Conservation (phyloP, 2,329 filamentous ascomycete species). For the Trichoderma polysporum region DNA sequence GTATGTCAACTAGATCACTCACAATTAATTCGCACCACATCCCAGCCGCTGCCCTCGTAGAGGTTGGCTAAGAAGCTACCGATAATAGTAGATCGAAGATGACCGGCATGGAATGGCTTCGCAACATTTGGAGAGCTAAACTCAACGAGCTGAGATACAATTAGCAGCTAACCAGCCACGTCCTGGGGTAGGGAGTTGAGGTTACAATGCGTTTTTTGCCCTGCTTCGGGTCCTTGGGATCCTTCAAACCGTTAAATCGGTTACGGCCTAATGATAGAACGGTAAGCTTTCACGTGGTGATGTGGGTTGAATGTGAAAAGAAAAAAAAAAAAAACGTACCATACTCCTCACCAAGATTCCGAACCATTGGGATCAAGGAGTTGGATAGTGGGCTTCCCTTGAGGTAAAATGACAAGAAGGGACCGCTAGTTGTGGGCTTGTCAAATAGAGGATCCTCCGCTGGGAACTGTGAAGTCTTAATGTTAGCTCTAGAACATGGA, state of each 20-base stretch:
- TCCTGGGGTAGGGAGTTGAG: not conserved
- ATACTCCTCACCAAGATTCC: constrained; percentile 57
- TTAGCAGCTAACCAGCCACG: not conserved
- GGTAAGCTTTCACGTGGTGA: not conserved
- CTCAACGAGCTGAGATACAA: constrained; percentile 58
- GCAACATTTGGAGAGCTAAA: constrained; percentile 87
- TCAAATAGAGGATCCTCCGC: constrained; percentile 72
- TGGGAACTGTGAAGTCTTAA: constrained; percentile 56
- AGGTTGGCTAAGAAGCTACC: constrained; percentile 74
- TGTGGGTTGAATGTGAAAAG: not conserved
- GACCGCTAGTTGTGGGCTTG: constrained; percentile 64
- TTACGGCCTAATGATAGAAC: constrained; percentile 1
- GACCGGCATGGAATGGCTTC: constrained; percentile 79
- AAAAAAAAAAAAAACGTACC: too few species aligned
- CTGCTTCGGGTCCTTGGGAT: constrained; percentile 59
- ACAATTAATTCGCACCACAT: constrained; percentile 68
- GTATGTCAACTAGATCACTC: constrained; percentile 7
- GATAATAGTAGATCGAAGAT: constrained; percentile 76
- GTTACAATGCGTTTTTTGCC: constrained; percentile 59
- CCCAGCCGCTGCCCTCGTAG: constrained; percentile 70
- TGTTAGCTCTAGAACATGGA: not conserved
- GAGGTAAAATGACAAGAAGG: constrained; percentile 79
- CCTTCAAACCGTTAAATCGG: constrained; percentile 55
- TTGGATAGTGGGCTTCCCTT: constrained; percentile 64
- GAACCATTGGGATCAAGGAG: constrained; percentile 68